Evolutionary conservation across 2,329 filamentous ascomycete species (phyloP).

Genomic region (Triangularia setosa): DNA sequence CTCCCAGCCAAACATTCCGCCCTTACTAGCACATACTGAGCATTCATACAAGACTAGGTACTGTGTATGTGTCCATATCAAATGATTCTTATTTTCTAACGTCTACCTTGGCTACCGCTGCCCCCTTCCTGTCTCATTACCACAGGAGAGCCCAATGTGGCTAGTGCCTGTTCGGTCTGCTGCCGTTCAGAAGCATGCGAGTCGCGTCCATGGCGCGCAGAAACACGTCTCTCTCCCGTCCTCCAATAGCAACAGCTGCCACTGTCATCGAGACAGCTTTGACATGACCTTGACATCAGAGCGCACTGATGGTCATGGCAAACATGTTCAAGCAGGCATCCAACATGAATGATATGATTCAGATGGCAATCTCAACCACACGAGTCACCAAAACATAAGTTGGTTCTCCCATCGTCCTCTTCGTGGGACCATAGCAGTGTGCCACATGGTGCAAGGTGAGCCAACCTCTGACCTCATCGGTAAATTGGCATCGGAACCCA

Average conservation of each 20-base stretch:
- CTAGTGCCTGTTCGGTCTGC: background rate
- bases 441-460: conserved; percentile 2
- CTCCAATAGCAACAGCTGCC: conserved; percentile 5
- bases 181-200: background rate
- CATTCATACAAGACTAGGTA: no score
- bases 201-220: conserved; percentile 19
- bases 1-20: background rate
- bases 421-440: background rate
- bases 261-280: conserved; percentile 5
- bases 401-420: background rate
- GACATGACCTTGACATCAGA: background rate
- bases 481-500: background rate
- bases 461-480: conserved; percentile 6
- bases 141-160: background rate
- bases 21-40: no score
- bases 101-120: background rate
- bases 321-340: background rate
- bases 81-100: no score
- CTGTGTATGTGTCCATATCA: background rate
- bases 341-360: background rate
- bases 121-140: background rate
- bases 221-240: conserved; percentile 8
- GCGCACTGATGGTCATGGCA: background rate
- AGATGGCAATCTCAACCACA: background rate
- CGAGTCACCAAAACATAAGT: background rate